These are phyloP conservation scores for Castanea crenata DNA, from an alignment of 306 rosid species.

Conservation along the genomic window DNA sequence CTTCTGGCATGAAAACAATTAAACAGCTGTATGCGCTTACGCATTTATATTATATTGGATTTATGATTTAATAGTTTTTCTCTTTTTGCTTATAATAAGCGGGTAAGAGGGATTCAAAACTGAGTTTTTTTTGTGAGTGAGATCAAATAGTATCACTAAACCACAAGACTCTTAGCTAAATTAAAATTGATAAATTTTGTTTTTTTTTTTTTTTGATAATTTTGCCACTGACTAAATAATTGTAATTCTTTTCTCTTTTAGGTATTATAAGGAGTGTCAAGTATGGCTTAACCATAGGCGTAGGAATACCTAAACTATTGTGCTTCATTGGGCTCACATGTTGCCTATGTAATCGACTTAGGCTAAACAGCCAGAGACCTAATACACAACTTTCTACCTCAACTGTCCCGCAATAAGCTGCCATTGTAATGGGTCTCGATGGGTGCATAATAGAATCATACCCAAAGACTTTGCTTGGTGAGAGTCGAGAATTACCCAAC, in stretches of 20 bases:
- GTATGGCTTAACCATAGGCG: conserved; percentile 59
- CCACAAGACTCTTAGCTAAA: too few relatives aligned
- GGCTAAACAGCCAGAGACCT: conserved; percentile 6
- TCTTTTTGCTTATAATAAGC: too few relatives aligned
- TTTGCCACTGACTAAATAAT: background rate
- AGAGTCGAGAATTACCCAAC: conserved; percentile 49
- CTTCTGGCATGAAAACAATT: too few relatives aligned
- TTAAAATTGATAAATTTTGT: too few relatives aligned
- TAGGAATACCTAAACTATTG: conserved; percentile 48
- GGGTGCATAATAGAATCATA: conserved; percentile 65
- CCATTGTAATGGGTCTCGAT: conserved; percentile 47
- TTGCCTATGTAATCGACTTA: conserved; percentile 24
- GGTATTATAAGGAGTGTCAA: conserved; percentile 54
- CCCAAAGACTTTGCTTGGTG: conserved; percentile 50
- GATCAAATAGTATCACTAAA: too few relatives aligned
- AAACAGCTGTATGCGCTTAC: too few relatives aligned
- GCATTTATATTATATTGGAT: too few relatives aligned
- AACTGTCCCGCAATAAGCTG: conserved; percentile 12
- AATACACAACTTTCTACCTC: conserved; percentile 4
- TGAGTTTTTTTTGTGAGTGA: too few relatives aligned
- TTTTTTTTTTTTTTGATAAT: background rate
- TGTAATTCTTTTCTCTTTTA: conserved; percentile 11
- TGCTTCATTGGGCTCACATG: conserved; percentile 24
- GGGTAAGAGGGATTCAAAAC: too few relatives aligned
- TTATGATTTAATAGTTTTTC: too few relatives aligned